A percentile compares a stretch with the other conserved stretches of the same genome.
phyloP scores from a whole-genome alignment of 1,284 basidiomycete species.

The Trametes polyzona region DNA sequence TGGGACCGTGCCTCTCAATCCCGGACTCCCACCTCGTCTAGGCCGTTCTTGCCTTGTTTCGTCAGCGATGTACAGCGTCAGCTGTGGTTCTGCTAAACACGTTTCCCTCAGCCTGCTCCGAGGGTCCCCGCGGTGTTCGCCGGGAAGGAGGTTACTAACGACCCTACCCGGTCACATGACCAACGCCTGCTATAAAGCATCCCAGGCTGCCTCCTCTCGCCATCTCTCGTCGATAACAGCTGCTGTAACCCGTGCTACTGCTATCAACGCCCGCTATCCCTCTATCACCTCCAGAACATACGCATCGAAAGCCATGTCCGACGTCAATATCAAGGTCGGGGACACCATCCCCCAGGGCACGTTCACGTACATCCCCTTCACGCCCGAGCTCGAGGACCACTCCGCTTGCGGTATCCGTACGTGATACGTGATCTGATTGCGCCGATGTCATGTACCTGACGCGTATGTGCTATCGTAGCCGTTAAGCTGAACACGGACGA shows the following conservation, averaged over 20 bases:
- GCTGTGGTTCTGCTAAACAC: conserved; percentile 1
- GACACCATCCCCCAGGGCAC: conserved; percentile 65
- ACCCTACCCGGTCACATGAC: conserved; percentile 22
- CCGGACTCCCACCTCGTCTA: conserved; percentile 1
- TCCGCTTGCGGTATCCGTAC: conserved; percentile 67
- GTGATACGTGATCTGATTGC: conserved; percentile 34
- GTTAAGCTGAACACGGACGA: conserved; percentile 57
- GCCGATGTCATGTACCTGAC: conserved; percentile 10
- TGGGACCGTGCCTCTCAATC: conserved; percentile 1
- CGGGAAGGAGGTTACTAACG: conserved; percentile 24
- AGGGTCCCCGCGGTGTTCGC: not conserved
- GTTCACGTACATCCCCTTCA: conserved; percentile 69
- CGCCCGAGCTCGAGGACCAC: conserved; percentile 65
- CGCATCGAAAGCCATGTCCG: conserved; percentile 22
- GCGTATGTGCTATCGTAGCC: conserved; percentile 40
- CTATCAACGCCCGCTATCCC: not conserved
- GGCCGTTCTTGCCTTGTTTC: conserved; percentile 2
- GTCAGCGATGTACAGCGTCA: conserved; percentile 8
- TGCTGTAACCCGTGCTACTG: not conserved
- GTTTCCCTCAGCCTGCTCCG: not conserved
- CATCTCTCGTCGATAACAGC: not conserved
- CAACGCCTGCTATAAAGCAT: conserved; percentile 8
- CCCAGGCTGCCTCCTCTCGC: not conserved
- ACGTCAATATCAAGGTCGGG: conserved; percentile 55
- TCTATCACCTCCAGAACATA: conserved; percentile 7